A percentile compares a stretch with the other conserved stretches of the same genome.
These are phyloP conservation scores for Metschnikowia amazonensis DNA, from an alignment of 805 yeast genomes.

Conservation along the genomic window DNA sequence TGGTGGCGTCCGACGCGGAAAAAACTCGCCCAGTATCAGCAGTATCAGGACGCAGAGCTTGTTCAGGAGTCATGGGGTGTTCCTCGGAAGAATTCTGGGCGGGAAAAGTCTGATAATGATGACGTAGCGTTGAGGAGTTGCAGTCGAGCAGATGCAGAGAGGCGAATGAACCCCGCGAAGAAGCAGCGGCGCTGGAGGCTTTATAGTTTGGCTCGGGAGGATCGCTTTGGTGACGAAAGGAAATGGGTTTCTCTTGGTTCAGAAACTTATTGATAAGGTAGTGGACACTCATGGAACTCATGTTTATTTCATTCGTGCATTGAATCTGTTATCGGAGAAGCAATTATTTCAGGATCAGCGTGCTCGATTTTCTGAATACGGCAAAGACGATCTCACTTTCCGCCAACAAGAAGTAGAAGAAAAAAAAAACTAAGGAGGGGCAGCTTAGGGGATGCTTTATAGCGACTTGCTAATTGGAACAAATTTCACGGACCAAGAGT, in stretches of 20 bases:
- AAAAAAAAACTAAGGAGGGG: not conserved
- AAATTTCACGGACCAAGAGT: not conserved
- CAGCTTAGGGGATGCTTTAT: not conserved
- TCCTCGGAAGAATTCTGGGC: not conserved
- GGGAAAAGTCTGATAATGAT: not conserved
- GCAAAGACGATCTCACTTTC: not conserved
- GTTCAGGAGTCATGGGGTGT: constrained; percentile 4
- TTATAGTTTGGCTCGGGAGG: constrained; percentile 1
- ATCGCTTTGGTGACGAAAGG: constrained; percentile 1
- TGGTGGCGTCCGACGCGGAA: not conserved
- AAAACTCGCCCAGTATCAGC: not conserved
- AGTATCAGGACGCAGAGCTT: not conserved
- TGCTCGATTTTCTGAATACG: not conserved
- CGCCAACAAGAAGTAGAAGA: not conserved
- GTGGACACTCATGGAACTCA: constrained; percentile 38
- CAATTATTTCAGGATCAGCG: not conserved
- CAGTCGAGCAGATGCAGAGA: constrained; percentile 6
- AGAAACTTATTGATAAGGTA: constrained; percentile 35
- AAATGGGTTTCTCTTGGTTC: constrained; percentile 6
- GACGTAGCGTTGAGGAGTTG: constrained; percentile 3
- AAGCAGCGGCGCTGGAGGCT: not conserved
- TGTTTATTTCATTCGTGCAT: constrained; percentile 1
- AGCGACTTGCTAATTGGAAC: not conserved
- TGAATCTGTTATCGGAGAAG: not conserved
- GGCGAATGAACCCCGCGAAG: constrained; percentile 1